Evolutionary conservation across 495 filamentous ascomycete genomes (phyloP).

Genomic region (Neurospora tetrasperma): DNA sequence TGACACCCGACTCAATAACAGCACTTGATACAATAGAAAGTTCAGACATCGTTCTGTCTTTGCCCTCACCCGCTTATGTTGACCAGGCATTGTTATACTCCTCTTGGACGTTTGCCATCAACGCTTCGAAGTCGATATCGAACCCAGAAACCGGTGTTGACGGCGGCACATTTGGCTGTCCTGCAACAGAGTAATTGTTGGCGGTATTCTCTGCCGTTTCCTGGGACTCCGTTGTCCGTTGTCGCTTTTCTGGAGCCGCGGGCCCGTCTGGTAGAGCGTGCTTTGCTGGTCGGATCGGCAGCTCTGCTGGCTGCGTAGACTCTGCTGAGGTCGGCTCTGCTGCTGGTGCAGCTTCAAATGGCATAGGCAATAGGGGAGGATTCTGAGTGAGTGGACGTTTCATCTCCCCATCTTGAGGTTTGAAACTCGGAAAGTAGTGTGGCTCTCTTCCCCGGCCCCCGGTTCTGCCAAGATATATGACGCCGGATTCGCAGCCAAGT

Average conservation of each 20-base stretch:
- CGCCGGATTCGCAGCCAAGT: neutral
- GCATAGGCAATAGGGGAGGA: neutral
- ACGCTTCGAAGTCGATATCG: neutral
- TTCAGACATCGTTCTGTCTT: neutral
- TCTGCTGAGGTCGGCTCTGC: neutral
- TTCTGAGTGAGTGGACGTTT: neutral
- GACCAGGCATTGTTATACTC: neutral
- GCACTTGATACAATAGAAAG: neutral
- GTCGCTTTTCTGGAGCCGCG: neutral
- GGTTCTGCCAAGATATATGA: neutral
- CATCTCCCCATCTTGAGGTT: neutral
- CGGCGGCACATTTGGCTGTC: neutral
- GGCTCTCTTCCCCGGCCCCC: neutral
- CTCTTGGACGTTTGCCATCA: neutral
- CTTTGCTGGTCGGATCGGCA: neutral
- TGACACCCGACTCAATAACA: neutral
- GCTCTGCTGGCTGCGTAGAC: neutral
- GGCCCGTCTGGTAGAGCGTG: neutral
- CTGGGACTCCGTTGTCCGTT: neutral
- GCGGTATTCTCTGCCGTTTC: neutral
- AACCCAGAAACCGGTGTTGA: neutral
- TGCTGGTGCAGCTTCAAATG: neutral
- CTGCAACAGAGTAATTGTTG: neutral
- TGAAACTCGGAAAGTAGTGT: neutral
- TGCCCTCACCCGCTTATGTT: neutral